These are phyloP conservation scores for Penicillium aurantiogriseum DNA, from an alignment of 2,329 filamentous ascomycete genomes.

Conservation along the genomic window DNA sequence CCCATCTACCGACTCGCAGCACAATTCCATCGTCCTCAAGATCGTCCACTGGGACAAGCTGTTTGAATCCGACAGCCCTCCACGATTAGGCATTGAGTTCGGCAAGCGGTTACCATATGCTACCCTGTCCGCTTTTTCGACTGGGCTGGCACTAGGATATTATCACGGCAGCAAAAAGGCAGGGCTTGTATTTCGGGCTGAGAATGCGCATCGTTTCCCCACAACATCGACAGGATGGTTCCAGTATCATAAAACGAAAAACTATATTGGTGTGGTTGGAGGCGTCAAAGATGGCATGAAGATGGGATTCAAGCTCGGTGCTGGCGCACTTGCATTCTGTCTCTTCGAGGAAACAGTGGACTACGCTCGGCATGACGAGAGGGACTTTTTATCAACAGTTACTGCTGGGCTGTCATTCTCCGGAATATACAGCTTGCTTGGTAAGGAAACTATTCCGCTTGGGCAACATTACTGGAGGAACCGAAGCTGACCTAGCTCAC, in stretches of 20 bases:
- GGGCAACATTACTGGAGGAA: not conserved
- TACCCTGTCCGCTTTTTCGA: conserved; percentile 60
- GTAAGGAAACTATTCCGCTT: conserved; percentile 51
- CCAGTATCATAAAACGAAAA: conserved; percentile 98
- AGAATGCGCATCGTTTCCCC: conserved; percentile 93
- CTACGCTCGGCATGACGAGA: conserved; percentile 54
- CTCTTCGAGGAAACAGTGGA: conserved; percentile 83
- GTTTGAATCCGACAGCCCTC: conserved; percentile 38
- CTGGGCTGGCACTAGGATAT: conserved; percentile 70
- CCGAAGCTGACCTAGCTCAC: conserved; percentile 13
- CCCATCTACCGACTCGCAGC: conserved; percentile 12
- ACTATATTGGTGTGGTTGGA: conserved; percentile 78
- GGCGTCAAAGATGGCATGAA: conserved; percentile 75
- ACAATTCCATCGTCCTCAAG: conserved; percentile 27
- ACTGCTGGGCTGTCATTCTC: conserved; percentile 81
- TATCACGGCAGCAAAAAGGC: conserved; percentile 71
- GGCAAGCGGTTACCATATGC: conserved; percentile 65
- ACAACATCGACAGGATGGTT: conserved; percentile 85
- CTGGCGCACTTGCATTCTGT: conserved; percentile 76
- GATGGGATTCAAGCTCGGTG: conserved; percentile 68
- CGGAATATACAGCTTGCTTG: conserved; percentile 81
- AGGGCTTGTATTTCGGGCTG: conserved; percentile 83
- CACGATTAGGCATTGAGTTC: conserved; percentile 62
- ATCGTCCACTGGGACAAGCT: conserved; percentile 38
- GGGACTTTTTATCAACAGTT: conserved; percentile 78